These are phyloP conservation scores for Penicillium parvum DNA, from an alignment of 495 filamentous ascomycete species.

Conservation along the genomic window DNA sequence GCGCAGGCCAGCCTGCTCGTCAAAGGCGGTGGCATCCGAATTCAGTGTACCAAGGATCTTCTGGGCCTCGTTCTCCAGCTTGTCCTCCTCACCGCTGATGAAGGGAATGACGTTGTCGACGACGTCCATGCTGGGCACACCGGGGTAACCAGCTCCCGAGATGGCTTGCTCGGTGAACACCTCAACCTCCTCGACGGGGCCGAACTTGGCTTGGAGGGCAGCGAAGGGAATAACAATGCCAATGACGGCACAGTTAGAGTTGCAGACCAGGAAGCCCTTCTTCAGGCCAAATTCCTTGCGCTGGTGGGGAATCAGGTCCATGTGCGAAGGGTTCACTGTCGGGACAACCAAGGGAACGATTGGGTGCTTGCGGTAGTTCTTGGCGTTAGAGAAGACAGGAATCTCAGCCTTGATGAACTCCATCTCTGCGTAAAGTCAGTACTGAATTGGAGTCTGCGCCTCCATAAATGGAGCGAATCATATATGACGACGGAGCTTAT, in stretches of 20 bases:
- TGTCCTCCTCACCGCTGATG: conserved; percentile 86
- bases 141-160: conserved; percentile 84
- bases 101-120: conserved; percentile 83
- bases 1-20: conserved; percentile 56
- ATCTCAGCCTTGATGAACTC: conserved; percentile 74
- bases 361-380: conserved; percentile 81
- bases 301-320: conserved; percentile 75
- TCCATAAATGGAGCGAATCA: neutral
- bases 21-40: conserved; percentile 58
- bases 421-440: conserved; percentile 50
- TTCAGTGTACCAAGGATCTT: conserved; percentile 78
- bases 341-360: conserved; percentile 82
- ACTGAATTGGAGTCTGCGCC: too few relatives aligned
- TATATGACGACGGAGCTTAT: conserved; percentile 8
- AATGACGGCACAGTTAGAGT: conserved; percentile 88
- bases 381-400: conserved; percentile 82
- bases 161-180: conserved; percentile 88
- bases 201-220: conserved; percentile 72
- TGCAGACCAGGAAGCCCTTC: conserved; percentile 81
- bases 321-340: conserved; percentile 75
- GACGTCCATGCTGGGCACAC: conserved; percentile 68
- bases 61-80: conserved; percentile 77
- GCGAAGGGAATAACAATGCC: conserved; percentile 87
- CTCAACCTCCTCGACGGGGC: conserved; percentile 65
- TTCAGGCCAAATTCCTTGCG: conserved; percentile 58